These are phyloP conservation scores for Powellomyces hirtus DNA, from an alignment of 192 early-diverging fungal species.

Conservation along the genomic window DNA sequence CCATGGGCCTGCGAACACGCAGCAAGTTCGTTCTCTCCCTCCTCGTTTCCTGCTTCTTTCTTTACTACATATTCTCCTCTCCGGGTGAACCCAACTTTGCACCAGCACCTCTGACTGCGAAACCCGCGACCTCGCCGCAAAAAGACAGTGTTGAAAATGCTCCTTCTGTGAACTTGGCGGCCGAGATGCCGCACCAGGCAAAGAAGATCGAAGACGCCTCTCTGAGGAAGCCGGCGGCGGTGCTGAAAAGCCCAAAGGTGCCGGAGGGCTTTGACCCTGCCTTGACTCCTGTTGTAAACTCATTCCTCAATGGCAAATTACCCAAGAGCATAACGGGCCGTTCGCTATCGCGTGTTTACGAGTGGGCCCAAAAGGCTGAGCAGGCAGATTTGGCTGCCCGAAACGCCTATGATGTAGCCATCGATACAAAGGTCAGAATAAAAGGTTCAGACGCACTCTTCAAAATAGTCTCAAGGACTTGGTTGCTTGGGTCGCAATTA, in stretches of 20 bases:
- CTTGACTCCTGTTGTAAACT: not conserved
- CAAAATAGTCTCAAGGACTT: not conserved
- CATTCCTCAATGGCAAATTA: not conserved
- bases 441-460: not conserved
- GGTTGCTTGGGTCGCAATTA: too few species aligned
- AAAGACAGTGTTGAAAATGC: not conserved
- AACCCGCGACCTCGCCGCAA: not conserved
- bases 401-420: conserved; percentile 11
- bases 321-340: conserved; percentile 12
- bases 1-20: conserved; percentile 1
- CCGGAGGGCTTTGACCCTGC: not conserved
- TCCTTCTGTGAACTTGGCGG: not conserved
- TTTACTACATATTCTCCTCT: conserved; percentile 1
- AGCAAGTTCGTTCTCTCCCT: not conserved
- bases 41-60: not conserved
- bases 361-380: conserved; percentile 21
- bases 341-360: conserved; percentile 13
- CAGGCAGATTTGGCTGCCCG: conserved; percentile 15
- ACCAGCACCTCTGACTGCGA: too few species aligned
- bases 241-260: too few species aligned
- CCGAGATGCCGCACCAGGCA: not conserved
- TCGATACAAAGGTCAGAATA: conserved; percentile 19
- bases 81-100: too few species aligned
- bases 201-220: not conserved
- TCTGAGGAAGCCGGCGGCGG: not conserved